These are phyloP conservation scores for Colletotrichum noveboracense DNA, from an alignment of 2,329 filamentous ascomycete species.

Conservation along the genomic window DNA sequence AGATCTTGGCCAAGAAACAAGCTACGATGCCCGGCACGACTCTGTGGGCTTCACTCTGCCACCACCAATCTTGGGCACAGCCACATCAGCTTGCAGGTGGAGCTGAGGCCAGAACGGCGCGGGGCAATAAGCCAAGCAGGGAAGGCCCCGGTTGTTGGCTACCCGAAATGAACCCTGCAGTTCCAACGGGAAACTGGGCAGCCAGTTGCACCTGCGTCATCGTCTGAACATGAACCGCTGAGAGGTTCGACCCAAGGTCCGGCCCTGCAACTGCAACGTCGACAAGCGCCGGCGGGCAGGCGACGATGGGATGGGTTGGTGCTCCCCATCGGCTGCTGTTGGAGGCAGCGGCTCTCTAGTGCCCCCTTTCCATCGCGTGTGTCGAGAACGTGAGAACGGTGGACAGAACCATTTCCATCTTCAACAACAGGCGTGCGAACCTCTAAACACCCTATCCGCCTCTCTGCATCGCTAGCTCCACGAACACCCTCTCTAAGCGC, in stretches of 20 bases:
- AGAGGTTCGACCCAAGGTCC: constrained; percentile 8
- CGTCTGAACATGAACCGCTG: constrained; percentile 6
- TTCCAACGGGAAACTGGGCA: constrained; percentile 18
- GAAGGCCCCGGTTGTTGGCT: constrained; percentile 2
- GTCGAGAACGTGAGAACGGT: background rate
- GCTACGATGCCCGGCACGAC: background rate
- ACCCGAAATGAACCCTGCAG: constrained; percentile 11
- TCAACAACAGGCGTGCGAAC: background rate
- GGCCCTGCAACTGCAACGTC: constrained; percentile 15
- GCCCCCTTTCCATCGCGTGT: background rate
- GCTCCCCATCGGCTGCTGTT: background rate
- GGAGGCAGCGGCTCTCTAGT: background rate
- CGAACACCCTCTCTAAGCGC: background rate
- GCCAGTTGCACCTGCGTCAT: constrained; percentile 24
- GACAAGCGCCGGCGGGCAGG: constrained; percentile 1
- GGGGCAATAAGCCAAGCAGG: constrained; percentile 9
- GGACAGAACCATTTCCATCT: background rate
- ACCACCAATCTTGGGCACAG: background rate
- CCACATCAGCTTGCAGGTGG: background rate
- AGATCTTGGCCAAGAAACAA: background rate
- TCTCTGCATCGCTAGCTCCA: background rate
- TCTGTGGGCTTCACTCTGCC: background rate
- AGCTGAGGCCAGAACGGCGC: background rate
- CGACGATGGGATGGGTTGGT: background rate
- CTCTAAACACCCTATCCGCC: background rate